Evolutionary conservation across 768 basidiomycete genomes (phyloP).

Genomic region (Exidia glandulosa): DNA sequence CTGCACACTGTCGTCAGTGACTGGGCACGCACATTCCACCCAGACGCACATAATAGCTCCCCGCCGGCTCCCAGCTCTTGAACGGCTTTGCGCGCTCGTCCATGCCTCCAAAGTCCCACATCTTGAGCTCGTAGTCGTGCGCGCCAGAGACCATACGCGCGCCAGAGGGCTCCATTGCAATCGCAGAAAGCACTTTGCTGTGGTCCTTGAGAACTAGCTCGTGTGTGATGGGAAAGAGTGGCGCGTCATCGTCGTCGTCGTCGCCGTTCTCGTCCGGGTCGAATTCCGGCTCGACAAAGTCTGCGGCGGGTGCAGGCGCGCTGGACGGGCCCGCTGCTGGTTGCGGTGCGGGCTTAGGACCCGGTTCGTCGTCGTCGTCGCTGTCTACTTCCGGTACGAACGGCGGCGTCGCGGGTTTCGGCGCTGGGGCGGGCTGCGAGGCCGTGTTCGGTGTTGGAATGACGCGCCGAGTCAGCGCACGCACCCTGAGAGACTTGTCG

Average conservation of each 20-base stretch:
- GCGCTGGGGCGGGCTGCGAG: conserved; percentile 2
- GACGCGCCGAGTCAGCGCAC: background rate
- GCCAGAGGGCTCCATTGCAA: conserved; percentile 88
- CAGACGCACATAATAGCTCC: conserved; percentile 71
- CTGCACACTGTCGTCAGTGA: conserved; percentile 28
- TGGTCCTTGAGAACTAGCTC: conserved; percentile 92
- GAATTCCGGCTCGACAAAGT: conserved; percentile 27
- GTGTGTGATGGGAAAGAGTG: conserved; percentile 77
- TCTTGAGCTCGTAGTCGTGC: conserved; percentile 94
- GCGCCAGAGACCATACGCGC: conserved; percentile 85
- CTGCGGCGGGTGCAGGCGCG: conserved; percentile 6
- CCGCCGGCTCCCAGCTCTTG: conserved; percentile 91
- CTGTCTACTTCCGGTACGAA: conserved; percentile 4
- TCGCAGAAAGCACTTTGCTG: conserved; percentile 86
- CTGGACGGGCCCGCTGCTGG: conserved; percentile 5
- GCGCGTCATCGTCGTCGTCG: conserved; percentile 27
- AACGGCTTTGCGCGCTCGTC: conserved; percentile 78
- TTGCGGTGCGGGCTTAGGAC: conserved; percentile 15
- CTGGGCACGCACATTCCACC: conserved; percentile 4
- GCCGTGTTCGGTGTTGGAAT: background rate
- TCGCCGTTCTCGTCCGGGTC: conserved; percentile 22
- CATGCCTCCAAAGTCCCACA: conserved; percentile 99
- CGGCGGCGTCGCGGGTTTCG: conserved; percentile 4
- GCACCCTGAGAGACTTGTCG: conserved; percentile 47
- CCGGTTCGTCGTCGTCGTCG: conserved; percentile 18